Evolutionary conservation across 306 rosid genomes (phyloP), one percentile per base, ranked within the genome.

Genomic region (Begonia loranthoides): DNA sequence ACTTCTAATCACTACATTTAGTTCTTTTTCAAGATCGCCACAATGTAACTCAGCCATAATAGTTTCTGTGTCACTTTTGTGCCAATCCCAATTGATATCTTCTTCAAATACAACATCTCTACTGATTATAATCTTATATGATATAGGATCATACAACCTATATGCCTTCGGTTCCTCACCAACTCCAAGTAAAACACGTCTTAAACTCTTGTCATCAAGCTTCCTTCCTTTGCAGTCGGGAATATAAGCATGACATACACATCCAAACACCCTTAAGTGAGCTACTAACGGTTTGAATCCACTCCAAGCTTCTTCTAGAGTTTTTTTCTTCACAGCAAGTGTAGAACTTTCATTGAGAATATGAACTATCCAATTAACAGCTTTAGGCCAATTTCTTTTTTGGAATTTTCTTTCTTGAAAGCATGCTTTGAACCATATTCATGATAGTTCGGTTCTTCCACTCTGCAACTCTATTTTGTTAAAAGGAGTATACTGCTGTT

Each of bases 291-390:
- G 51, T 10, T n/a, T 56, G 3, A 2, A 6, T 14, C 51, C 41
- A 7, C 51, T 44, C 41, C 41, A 45, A n/a, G n/a, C n/a, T n/a
- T n/a, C n/a, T n/a, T n/a, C n/a, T n/a, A n/a, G n/a, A n/a, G n/a
- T n/a, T n/a, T 15, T 40, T 4, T 55, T 10, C 11, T n/a, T 55
- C 15, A 55, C 15, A 2, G 11, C 21, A 1, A 22, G 0, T 0
- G 61, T 56, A 7, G 51, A 41, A 22, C 51, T 56, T 9, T 51
- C 2, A 13, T 56, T 56, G 9, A 56, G 9, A n/a, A 56, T 41
- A 43, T 56, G 14, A 4, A 46, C 36, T 1, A 8, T 19, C 51
- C 15, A 54, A 10, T 39, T 54, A 0, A 54, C 47, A 14, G 47
- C 58, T 39, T 54, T 16, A 9, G 47, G 24, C 58, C 47, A n/a